A percentile compares a stretch with the other conserved stretches of the same genome.
phyloP scores from a whole-genome alignment of 2,329 filamentous ascomycete species.

The Cordyceps tenuipes region DNA sequence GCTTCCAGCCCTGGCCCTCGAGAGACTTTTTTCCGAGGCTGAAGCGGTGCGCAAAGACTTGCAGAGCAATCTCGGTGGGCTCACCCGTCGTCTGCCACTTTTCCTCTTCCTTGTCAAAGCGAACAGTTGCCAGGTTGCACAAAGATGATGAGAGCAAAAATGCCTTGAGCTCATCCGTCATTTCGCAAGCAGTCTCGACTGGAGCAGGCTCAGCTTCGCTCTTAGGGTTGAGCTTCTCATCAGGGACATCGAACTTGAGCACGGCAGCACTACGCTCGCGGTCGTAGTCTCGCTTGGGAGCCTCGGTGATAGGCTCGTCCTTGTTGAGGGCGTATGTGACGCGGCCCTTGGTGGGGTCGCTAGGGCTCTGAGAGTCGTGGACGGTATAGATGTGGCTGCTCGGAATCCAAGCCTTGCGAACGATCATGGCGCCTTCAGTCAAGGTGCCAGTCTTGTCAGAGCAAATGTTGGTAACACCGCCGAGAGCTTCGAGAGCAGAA shows the following conservation, averaged over 20 bases:
- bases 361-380: slow-evolving; percentile 51
- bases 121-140: slow-evolving; percentile 56
- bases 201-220: slow-evolving; percentile 23
- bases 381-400: slow-evolving; percentile 49
- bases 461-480: slow-evolving; percentile 64
- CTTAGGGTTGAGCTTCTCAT: slow-evolving; percentile 40
- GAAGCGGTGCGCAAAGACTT: slow-evolving; percentile 67
- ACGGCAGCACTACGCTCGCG: slow-evolving; percentile 51
- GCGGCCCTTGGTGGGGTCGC: slow-evolving; percentile 50
- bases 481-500: slow-evolving; percentile 59
- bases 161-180: slow-evolving; percentile 41
- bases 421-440: slow-evolving; percentile 62
- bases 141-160: slow-evolving; percentile 51
- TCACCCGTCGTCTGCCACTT: slow-evolving; percentile 62
- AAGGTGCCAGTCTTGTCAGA: slow-evolving; percentile 67
- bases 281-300: slow-evolving; percentile 46
- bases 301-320: slow-evolving; percentile 24
- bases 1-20: slow-evolving; percentile 48
- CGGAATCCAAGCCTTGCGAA: slow-evolving; percentile 58
- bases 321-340: slow-evolving; percentile 38
- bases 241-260: slow-evolving; percentile 55
- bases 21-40: slow-evolving; percentile 46
- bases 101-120: slow-evolving; percentile 43
- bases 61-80: slow-evolving; percentile 68
- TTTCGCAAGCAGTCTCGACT: slow-evolving; percentile 26